Percentiles rank a stretch among this genome's conserved stretches.
Conservation (phyloP, 2,329 filamentous ascomycete genomes). For the Akanthomyces muscarius region DNA sequence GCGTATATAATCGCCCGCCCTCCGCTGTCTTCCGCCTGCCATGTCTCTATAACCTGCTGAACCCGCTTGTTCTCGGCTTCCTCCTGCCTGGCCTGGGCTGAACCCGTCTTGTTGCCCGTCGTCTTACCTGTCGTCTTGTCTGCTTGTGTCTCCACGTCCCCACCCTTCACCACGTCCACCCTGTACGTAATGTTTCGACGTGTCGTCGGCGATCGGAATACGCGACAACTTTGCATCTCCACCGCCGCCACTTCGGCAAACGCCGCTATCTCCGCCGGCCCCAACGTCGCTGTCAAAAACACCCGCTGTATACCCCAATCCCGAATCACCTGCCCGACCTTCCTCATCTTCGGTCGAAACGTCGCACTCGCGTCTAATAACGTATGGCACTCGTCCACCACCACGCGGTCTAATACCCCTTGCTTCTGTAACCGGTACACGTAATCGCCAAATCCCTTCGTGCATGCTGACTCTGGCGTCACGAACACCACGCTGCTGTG, state of each 20-base stretch:
- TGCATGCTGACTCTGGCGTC: too few species aligned
- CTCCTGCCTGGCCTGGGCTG: neutral
- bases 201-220: too few species aligned
- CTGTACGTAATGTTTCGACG: too few species aligned
- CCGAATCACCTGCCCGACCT: neutral
- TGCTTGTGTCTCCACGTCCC: too few species aligned
- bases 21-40: neutral
- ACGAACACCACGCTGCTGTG: conserved; percentile 11
- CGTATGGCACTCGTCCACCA: conserved; percentile 16
- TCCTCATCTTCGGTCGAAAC: conserved; percentile 9
- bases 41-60: neutral
- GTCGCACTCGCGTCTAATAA: conserved; percentile 9
- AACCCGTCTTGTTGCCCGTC: too few species aligned
- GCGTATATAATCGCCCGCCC: neutral
- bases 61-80: neutral
- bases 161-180: too few species aligned
- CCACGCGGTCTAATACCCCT: conserved; percentile 6
- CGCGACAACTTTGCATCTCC: too few species aligned
- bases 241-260: too few species aligned
- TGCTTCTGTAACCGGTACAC: conserved; percentile 1
- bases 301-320: conserved; percentile 4
- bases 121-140: too few species aligned
- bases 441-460: conserved; percentile 13
- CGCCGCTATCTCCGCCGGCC: too few species aligned
- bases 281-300: too few species aligned